Base-by-base conservation (phyloP, 768 basidiomycete genomes). In the Mycena crocata region DNA sequence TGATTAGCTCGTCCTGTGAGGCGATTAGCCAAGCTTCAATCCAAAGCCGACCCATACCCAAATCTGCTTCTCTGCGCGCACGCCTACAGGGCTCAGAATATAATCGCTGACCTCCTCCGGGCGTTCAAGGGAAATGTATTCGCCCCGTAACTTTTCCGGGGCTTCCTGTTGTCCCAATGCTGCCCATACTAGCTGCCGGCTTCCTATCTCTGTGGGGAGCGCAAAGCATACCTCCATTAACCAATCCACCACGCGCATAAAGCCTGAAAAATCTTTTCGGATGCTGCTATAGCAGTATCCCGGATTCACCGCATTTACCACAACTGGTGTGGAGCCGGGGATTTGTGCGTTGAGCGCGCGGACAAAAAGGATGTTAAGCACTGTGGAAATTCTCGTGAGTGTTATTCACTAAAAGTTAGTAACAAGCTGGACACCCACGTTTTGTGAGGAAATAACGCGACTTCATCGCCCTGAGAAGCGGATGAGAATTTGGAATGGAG, bases 131-230 rank as follows among this genome's bases (percentile, higher is more conserved):
- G 72, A 72, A 13, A 80, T 67, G 72, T 78, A 81, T 21, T 73
- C 73, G 21, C 80, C 80, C 5, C 72, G 70, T 60, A 81, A 31
- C 28, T 67, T 59, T 1, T 76, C 69, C 28, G 67, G 58, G 15
- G 51, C 46, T 0, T 73, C 68, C 15, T 64, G 48, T 21, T 65
- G 56, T 3, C 78, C 79, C 17, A 79, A 31, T 6, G 78, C 74
- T 14, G 77, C 80, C 72, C 73, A 81, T 14, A 81, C 72, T 1
- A 79, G 64, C 59, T 78, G 75, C 6, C 79, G 58, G 52, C 74
- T 74, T 14, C 75, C 75, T 12, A 50, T 64, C 40, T 76, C 71
- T 5, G 75, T 67, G 5, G 74, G 61, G 1, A 72, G 66, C 21
- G 70, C 74, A 1, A 76, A 6, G 2, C 45, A 21, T 1, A 24